Evolutionary conservation across 2,329 filamentous ascomycete genomes (phyloP).

Genomic region (Alternaria gaisen): DNA sequence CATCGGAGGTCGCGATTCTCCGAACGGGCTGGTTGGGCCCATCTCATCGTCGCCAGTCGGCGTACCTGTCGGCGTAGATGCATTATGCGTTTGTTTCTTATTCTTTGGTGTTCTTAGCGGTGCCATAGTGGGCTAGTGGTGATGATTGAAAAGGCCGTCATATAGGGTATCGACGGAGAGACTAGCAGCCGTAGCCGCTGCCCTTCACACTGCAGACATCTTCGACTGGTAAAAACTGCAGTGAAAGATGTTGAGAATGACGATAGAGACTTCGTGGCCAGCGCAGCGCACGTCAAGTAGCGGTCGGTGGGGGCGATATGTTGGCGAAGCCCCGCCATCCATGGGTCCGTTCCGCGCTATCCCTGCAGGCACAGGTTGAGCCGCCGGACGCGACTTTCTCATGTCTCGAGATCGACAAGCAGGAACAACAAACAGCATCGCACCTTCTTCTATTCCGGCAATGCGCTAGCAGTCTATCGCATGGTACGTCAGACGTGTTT

Average conservation of each 20-base stretch:
- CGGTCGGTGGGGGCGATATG: conserved; percentile 33
- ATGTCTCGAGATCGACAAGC: conserved; percentile 14
- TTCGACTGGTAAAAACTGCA: conserved; percentile 22
- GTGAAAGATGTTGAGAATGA: conserved; percentile 27
- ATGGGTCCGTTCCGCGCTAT: conserved; percentile 22
- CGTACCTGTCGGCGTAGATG: conserved; percentile 34
- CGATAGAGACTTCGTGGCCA: conserved; percentile 36
- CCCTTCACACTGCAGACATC: conserved; percentile 55
- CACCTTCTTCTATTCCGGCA: conserved; percentile 5
- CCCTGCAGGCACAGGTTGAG: conserved; percentile 22
- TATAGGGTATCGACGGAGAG: conserved; percentile 44
- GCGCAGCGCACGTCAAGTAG: conserved; percentile 36
- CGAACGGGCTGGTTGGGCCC: conserved; percentile 35
- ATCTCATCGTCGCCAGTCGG: conserved; percentile 28
- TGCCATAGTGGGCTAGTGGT: conserved; percentile 56
- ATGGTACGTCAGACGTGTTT: not conserved
- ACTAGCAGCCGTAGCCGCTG: conserved; percentile 59
- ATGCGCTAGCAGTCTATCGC: not conserved
- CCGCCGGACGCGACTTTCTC: conserved; percentile 33
- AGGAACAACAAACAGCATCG: conserved; percentile 26
- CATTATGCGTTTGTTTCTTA: conserved; percentile 46
- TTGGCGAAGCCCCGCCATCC: conserved; percentile 32
- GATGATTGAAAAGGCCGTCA: conserved; percentile 46
- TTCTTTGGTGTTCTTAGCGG: conserved; percentile 57
- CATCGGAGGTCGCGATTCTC: conserved; percentile 43